Evolutionary conservation across 495 filamentous ascomycete genomes (phyloP).

Genomic region (Trichoderma orchidacearum): DNA sequence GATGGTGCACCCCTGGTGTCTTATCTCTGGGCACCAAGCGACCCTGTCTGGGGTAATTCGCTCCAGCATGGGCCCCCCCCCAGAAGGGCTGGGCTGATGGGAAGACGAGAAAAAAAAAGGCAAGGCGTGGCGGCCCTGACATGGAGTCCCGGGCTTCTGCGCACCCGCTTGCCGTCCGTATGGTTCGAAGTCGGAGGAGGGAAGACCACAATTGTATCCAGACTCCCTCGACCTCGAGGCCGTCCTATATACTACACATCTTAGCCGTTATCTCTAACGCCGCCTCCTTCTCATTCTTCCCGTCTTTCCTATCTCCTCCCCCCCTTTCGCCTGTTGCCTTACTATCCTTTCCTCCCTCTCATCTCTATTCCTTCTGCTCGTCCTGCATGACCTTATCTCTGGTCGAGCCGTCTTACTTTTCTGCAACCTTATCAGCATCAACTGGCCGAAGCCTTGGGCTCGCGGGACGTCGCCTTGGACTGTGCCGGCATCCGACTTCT

Average conservation of each 20-base stretch:
- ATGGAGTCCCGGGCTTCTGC: neutral
- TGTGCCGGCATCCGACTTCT: neutral
- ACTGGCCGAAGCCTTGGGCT: neutral
- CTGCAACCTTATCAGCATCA: neutral
- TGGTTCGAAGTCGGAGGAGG: neutral
- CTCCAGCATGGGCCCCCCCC: neutral
- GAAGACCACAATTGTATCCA: too few species aligned
- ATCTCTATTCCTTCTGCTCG: neutral
- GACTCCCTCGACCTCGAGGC: neutral
- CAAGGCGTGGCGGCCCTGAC: neutral
- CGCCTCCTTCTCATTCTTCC: neutral
- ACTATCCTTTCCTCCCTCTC: neutral
- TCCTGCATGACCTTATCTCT: constrained; percentile 1
- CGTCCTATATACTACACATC: neutral
- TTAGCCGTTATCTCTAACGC: neutral
- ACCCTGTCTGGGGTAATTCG: neutral
- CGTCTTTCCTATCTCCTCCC: neutral
- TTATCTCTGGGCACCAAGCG: neutral
- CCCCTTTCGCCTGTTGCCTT: too few species aligned
- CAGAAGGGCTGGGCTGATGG: neutral
- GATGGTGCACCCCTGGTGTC: neutral
- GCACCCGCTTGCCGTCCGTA: neutral
- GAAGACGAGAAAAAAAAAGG: neutral
- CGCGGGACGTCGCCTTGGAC: neutral
- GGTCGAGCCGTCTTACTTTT: neutral